A percentile compares a stretch with the other conserved stretches of the same genome.
Evolutionary conservation across 345 rosid species (phyloP).

Genomic region (Salix caprea): DNA sequence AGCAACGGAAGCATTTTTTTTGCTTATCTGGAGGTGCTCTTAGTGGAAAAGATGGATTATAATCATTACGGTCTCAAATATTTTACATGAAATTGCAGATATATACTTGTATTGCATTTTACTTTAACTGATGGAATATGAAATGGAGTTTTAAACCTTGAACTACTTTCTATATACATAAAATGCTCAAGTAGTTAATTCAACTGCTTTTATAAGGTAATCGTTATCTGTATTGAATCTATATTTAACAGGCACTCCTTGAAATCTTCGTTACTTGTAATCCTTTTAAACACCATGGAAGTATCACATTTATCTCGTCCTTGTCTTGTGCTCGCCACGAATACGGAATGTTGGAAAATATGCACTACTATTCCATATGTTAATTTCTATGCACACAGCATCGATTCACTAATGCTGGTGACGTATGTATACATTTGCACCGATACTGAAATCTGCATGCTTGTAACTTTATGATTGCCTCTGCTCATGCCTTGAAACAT

Average conservation of each 20-base stretch:
- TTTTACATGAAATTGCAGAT: background rate
- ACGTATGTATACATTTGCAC: background rate
- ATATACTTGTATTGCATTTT: background rate
- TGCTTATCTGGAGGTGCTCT: background rate
- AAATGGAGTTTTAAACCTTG: background rate
- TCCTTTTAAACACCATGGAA: background rate
- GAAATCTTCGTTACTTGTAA: background rate
- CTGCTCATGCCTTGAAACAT: conserved; percentile 8
- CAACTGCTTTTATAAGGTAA: background rate
- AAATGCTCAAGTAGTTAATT: background rate
- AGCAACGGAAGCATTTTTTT: too few relatives aligned
- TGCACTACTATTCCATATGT: background rate
- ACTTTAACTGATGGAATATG: background rate
- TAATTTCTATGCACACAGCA: background rate
- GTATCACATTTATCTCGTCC: background rate
- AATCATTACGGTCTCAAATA: too few relatives aligned
- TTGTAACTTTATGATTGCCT: background rate
- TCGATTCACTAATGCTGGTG: background rate
- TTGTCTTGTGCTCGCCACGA: background rate
- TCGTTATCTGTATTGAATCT: background rate
- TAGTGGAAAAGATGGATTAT: background rate
- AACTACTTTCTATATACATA: background rate
- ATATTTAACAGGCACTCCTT: background rate
- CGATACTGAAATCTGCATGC: background rate
- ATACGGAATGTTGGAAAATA: background rate